Percentiles rank a stretch among this genome's conserved stretches.
Evolutionary conservation across 2,329 filamentous ascomycete genomes (phyloP).

Genomic region (Onygenales sp.): DNA sequence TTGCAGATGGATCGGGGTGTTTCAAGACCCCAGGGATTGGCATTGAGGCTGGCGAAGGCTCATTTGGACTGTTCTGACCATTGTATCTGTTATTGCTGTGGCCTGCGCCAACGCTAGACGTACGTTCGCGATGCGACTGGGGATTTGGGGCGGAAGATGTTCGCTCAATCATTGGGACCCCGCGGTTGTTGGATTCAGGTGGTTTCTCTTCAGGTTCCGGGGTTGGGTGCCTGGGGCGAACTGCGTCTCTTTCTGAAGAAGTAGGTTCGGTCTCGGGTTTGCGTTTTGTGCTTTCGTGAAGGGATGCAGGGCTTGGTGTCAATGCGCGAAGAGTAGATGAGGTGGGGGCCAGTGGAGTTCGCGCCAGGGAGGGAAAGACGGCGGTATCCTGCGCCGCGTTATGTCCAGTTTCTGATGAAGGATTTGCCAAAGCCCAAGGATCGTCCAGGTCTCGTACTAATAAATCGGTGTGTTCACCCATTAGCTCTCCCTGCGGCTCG

Average conservation of each 20-base stretch:
- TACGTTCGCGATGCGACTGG: not conserved
- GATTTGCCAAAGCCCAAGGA: not conserved
- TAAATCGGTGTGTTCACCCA: not conserved
- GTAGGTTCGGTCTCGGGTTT: not conserved
- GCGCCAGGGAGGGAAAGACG: not conserved
- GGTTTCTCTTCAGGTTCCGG: not conserved
- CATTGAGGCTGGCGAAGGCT: not conserved
- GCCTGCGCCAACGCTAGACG: not conserved
- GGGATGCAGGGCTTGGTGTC: not conserved
- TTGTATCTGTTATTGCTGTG: not conserved
- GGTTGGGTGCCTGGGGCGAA: not conserved
- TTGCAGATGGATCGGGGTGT: not conserved
- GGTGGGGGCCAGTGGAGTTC: not conserved
- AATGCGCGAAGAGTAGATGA: not conserved
- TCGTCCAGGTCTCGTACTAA: not conserved
- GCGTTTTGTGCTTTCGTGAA: not conserved
- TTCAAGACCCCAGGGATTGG: not conserved
- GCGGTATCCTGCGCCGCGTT: no score
- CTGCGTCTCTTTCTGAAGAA: not conserved
- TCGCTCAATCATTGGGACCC: not conserved
- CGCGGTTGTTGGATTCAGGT: not conserved
- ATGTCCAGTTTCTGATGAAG: not conserved
- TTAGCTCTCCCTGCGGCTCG: not conserved
- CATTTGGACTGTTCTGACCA: not conserved
- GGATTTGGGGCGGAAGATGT: not conserved